These are phyloP conservation scores for Apiospora pterosperma DNA, from an alignment of 2,329 filamentous ascomycete species.

Conservation along the genomic window DNA sequence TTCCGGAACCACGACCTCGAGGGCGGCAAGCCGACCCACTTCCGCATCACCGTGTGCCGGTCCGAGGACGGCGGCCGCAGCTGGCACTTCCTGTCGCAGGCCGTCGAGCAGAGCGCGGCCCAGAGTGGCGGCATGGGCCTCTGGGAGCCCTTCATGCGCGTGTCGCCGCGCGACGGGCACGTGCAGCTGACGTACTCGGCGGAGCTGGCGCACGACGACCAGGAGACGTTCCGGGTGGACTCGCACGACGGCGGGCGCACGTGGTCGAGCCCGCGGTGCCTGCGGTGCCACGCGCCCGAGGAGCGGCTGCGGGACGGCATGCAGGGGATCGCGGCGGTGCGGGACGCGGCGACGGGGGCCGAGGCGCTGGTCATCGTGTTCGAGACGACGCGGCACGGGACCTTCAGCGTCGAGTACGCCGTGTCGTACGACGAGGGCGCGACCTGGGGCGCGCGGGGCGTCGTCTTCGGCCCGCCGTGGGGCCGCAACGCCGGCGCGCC, in stretches of 20 bases:
- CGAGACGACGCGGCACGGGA: slow-evolving; percentile 38
- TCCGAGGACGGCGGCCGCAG: slow-evolving; percentile 38
- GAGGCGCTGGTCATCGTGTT: slow-evolving; percentile 42
- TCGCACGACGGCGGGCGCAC: slow-evolving; percentile 39
- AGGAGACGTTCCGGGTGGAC: slow-evolving; percentile 45
- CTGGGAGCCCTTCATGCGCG: slow-evolving; percentile 49
- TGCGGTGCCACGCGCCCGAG: slow-evolving; percentile 31
- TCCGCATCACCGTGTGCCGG: slow-evolving; percentile 47
- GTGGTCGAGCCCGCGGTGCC: slow-evolving; percentile 39
- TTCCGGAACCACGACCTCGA: slow-evolving; percentile 45
- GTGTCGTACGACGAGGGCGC: slow-evolving; percentile 41
- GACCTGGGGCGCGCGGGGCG: slow-evolving; percentile 36
- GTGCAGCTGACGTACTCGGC: slow-evolving; percentile 44
- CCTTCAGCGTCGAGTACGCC: slow-evolving; percentile 41
- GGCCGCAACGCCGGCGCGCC: slow-evolving; percentile 40
- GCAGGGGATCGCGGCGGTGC: slow-evolving; percentile 35
- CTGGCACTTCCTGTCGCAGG: slow-evolving; percentile 42
- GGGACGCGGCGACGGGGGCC: slow-evolving; percentile 21
- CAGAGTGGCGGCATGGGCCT: slow-evolving; percentile 39
- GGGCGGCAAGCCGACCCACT: slow-evolving; percentile 32
- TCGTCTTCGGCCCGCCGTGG: slow-evolving; percentile 35
- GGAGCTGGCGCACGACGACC: slow-evolving; percentile 41
- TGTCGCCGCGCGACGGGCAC: slow-evolving; percentile 26
- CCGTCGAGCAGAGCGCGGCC: slow-evolving; percentile 36
- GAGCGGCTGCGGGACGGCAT: slow-evolving; percentile 40